Base-by-base conservation (phyloP, 2,329 filamentous ascomycete species). In the Botryotinia globosa region DNA sequence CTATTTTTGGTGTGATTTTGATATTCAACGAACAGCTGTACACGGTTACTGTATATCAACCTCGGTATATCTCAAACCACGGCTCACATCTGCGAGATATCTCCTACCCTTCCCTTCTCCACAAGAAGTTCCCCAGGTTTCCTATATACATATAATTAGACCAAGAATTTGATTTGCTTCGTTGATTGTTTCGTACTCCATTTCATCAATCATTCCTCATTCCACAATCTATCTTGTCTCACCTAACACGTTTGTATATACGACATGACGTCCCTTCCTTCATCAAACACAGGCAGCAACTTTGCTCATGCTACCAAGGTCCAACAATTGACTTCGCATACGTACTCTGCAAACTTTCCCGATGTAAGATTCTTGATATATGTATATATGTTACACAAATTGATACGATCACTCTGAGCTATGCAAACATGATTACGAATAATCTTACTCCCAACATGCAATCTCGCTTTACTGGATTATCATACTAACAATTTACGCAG, bases 311-410 rank as follows among this genome's bases (percentile, higher is more conserved):
- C 86, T 61, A 87, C 85, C 4, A 81, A 83, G 16, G 82, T 88
- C 44, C 80, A 83, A 76, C 83, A 83, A 72, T 72, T 85, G 37
- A 84, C 85, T 66, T 85, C 87, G 10, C 87, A 90, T 79, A 87
- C 84, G 25, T 92, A 92, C 79, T 82, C 84, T 39, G 85, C 86
- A 45, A 77, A 85, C 74, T 85, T 92, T 48, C 81, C 83, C 56
- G 82, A 85, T 54, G 70, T 72, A 45, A 67, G 70, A 39, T 54
- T 54, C 10, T 20, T 22, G 32, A 54, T 39, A 39, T 14, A 25
- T 48, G 18, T 16, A 54, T 39, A 39, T 14, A 25, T 48, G 18
- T 16, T 65, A n/a, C 29, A 48, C 48, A 12, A 34, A 8, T 65
- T 10, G 42, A 34, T 16, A 25, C 48, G 18, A 25, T 32, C 9